Conservation (phyloP, 2,329 filamentous ascomycete species). For the Fusarium lyarnte region DNA sequence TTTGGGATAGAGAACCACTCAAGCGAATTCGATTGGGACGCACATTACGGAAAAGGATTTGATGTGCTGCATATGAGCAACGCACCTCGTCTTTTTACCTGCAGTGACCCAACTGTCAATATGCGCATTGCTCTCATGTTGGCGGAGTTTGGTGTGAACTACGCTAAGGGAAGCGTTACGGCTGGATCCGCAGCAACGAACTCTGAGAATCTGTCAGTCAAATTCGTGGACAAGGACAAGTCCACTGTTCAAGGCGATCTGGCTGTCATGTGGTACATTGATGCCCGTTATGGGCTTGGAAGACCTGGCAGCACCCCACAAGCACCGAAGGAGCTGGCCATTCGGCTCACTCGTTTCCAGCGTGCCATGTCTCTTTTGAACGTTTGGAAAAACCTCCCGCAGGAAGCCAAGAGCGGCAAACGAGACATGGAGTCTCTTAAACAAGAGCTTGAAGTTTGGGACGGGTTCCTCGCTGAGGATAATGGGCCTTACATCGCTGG, state of each 20-base stretch:
- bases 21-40: constrained; percentile 77
- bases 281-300: constrained; percentile 59
- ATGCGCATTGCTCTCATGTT: constrained; percentile 61
- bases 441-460: constrained; percentile 53
- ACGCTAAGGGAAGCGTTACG: constrained; percentile 57
- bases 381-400: constrained; percentile 45
- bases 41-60: constrained; percentile 80
- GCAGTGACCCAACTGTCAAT: constrained; percentile 59
- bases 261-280: constrained; percentile 69
- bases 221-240: constrained; percentile 66
- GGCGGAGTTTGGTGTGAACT: constrained; percentile 57
- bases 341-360: constrained; percentile 55
- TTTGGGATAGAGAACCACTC: constrained; percentile 88
- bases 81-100: constrained; percentile 61
- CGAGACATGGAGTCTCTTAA: constrained; percentile 39
- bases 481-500: constrained; percentile 59
- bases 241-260: constrained; percentile 60
- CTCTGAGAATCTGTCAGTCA: constrained; percentile 47
- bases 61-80: constrained; percentile 78
- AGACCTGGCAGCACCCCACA: constrained; percentile 39
- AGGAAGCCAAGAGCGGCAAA: background rate
- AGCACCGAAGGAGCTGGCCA: constrained; percentile 47
- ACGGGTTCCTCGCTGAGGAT: constrained; percentile 45
- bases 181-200: constrained; percentile 21
- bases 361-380: constrained; percentile 49